Percentiles rank a stretch among this genome's conserved stretches.
phyloP scores from a whole-genome alignment of 192 early-diverging fungal genomes.

The Phycomyces nitens region DNA sequence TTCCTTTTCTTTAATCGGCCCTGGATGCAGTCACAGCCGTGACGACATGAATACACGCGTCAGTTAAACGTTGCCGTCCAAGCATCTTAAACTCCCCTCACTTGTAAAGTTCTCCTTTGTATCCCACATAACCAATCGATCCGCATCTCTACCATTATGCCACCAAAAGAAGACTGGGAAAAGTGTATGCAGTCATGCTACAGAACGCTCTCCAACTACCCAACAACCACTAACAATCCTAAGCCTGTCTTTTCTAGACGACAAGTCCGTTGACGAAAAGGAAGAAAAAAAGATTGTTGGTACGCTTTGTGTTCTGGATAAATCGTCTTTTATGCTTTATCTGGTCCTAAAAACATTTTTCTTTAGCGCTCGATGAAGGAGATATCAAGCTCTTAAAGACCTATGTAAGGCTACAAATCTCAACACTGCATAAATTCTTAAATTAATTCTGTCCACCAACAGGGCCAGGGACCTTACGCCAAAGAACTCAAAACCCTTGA shows the following conservation, averaged over 20 bases:
- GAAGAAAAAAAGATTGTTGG: conserved; percentile 84
- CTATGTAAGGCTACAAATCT: conserved; percentile 59
- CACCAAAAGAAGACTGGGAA: conserved; percentile 96
- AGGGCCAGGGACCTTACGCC: conserved; percentile 98
- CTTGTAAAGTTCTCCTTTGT: neutral
- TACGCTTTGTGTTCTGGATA: conserved; percentile 10
- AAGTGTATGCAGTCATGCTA: conserved; percentile 69
- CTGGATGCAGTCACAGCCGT: neutral
- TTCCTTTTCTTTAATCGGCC: neutral
- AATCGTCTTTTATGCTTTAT: conserved; percentile 1
- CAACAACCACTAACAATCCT: neutral
- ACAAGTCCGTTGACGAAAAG: conserved; percentile 69
- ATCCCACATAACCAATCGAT: neutral
- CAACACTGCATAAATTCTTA: neutral
- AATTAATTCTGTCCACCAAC: neutral
- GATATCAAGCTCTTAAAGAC: conserved; percentile 91
- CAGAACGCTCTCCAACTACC: neutral
- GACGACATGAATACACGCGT: conserved; percentile 3
- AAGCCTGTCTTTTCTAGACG: conserved; percentile 50
- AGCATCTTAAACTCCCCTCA: neutral
- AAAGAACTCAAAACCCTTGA: conserved; percentile 93
- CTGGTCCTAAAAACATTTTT: neutral
- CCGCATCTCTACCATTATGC: conserved; percentile 46
- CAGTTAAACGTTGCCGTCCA: neutral
- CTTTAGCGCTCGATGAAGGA: conserved; percentile 77